Evolutionary conservation across 768 basidiomycete genomes (phyloP).

Genomic region (Crucibulum laeve): DNA sequence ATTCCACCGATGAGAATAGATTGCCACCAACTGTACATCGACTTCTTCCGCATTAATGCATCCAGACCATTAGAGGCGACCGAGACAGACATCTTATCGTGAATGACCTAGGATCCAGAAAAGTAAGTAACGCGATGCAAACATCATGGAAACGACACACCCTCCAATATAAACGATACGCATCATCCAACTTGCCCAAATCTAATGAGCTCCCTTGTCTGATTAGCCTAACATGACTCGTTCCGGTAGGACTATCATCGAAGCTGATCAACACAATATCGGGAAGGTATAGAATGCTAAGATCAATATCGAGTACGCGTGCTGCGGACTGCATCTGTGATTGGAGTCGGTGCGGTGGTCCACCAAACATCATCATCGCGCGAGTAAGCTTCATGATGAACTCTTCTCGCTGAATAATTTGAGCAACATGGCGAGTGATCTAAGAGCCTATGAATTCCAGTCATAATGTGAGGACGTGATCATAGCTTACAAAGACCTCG

Average conservation of each 20-base stretch:
- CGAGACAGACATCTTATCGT: constrained; percentile 72
- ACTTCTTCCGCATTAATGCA: constrained; percentile 61
- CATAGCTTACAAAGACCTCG: constrained; percentile 63
- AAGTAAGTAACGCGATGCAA: not conserved
- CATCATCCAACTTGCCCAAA: constrained; percentile 70
- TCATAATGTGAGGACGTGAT: not conserved
- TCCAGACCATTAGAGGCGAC: constrained; percentile 71
- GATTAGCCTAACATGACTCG: constrained; percentile 77
- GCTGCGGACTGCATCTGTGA: constrained; percentile 79
- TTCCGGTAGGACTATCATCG: constrained; percentile 75
- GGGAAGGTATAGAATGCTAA: constrained; percentile 71
- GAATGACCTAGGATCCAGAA: constrained; percentile 58
- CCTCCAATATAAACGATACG: constrained; percentile 72
- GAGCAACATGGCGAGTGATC: constrained; percentile 83
- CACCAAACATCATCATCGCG: constrained; percentile 89
- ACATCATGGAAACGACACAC: constrained; percentile 25
- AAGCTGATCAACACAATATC: constrained; percentile 80
- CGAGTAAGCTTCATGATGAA: constrained; percentile 82
- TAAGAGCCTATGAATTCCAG: constrained; percentile 17
- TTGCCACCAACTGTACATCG: constrained; percentile 58
- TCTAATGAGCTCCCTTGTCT: constrained; percentile 69
- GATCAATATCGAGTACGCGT: constrained; percentile 67
- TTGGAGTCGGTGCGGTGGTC: constrained; percentile 77
- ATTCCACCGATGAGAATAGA: constrained; percentile 70
- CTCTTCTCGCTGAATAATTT: constrained; percentile 76